Base-by-base conservation (phyloP, 768 basidiomycete species). In the Auricularia auricula-judae region DNA sequence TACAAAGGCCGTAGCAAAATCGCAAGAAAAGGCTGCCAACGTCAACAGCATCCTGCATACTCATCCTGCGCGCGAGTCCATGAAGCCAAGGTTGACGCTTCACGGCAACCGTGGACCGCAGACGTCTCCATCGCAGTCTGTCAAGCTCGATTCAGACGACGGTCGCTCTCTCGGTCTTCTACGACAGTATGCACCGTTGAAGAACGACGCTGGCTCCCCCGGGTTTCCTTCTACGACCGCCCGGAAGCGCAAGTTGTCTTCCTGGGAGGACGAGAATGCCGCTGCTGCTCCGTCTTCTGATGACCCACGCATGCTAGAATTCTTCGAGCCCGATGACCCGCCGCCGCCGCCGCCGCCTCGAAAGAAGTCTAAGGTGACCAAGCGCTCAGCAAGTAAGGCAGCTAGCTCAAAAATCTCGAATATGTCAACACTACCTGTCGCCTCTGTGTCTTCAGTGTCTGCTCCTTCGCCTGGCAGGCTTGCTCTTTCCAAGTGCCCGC, bases 1-100 rank as follows among this genome's bases (percentile, higher is more conserved):
- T 54, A 67, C 74, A 34, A 81, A 75, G 67, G 77, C 73, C 67
- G 71, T 63, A 63, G 62, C 63, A 59, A 39, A 64, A 18, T 5
- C 21, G 21, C 47, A 18, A 51, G 10, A 10, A 5, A 51, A 51
- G 8, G 4, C 14, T 5, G 18, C 14, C 10, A 21, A 51, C 47
- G 18, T 11, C 11, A 44, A 10, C 11, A 44, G 18, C 43, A 44
- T 18, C 43, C 11, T 18, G 11, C 11, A 10, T 44, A 11, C 43
- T 29, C 1, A 29, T 1, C 29, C 29, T 29, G 29, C 29, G 29
- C 29, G 29, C 29, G 29, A 29, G 29, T 29, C 29, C 29, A 29
- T 29, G 29, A 29, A 29, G 29, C 29, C 29, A 29, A 7, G 39
- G 8, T 14, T 42, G 39, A 42, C 39, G 7, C 39, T 42, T 7